Base-by-base conservation (phyloP, 2,329 filamentous ascomycete genomes). In the Aspergillus texensis region DNA sequence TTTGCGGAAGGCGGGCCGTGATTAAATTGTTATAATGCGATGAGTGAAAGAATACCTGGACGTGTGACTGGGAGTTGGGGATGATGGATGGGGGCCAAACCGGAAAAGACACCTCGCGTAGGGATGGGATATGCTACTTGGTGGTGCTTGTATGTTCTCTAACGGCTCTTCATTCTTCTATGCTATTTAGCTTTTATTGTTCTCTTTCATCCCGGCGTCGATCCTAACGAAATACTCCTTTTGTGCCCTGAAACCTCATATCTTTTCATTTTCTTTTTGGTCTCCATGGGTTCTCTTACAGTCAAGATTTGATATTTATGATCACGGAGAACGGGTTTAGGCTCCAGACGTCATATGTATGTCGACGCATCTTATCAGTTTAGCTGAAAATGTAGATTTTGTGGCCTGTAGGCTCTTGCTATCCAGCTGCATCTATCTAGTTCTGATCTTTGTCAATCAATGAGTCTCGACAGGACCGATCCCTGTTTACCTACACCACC, bases 1-100 rank as follows among this genome's bases (percentile, higher is more conserved):
- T 77, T 89, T 95, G 81, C 88, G 90, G 82, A 94, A 94, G 87
- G 78, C 80, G 65, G 81, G 81, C 71, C 81, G 80, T 75, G 79
- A 81, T 70, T 84, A 81, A 77, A 73, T 69, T 70, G 68, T 67
- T 71, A 68, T 72, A 72, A 72, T 75, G 68, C 69, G 64, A 75
- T 69, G 70, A 69, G 69, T 69, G 70, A 70, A 72, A 68, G 66
- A 73, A 74, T 73, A 75, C 71, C 72, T 71, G 69, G 66, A 72
- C 71, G 68, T 73, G 68, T 74, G 72, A 74, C 73, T 72, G 73
- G 75, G 74, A 71, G 73, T 75, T 76, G 73, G 72, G 71, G 69
- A 72, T 72, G 72, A 73, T 74, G 75, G 68, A 71, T 71, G 73
- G 72, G 71, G 71, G 72, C 70, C 68, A 70, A 72, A 70, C 69